Base-by-base conservation (phyloP, 2,329 filamentous ascomycete genomes). In the Escovopsis sp. region DNA sequence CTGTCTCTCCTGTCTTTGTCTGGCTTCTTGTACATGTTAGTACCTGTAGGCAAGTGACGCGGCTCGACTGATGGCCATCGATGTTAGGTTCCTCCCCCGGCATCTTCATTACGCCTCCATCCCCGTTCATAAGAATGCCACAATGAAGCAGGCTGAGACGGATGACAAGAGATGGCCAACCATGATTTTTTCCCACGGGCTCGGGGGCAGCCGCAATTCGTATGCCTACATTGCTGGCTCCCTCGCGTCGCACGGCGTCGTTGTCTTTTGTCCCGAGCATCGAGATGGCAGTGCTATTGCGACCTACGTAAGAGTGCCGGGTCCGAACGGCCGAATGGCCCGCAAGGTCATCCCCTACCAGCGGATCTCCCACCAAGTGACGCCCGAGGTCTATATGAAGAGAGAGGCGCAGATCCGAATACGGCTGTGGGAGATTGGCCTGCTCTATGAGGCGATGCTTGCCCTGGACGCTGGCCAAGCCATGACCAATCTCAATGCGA, bases 191-290 rank as follows among this genome's bases (percentile, higher is more conserved):
- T 91, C 84, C 2, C 86, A 94, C 55, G 86, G 86, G 1, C 68
- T 94, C 1, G 86, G 83, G 32, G 86, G 86, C 32, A 80, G 76
- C 45, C 73, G 84, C 49, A 91, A 91, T 53, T 77, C 84, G 10
- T 94, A 94, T 63, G 89, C 84, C n/a, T 81, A 88, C 53, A 64
- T 93, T 20, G 80, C 74, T 14, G 83, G 83, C 13, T 84, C 83
- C 0, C 63, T 94, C 25, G 83, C 86, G 5, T 86, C 82, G 15
- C 79, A 91, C 53, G 86, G 86, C 34, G 69, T 88, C 16, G 76
- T 91, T 7, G 84, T 93, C 2, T 65, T 89, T 41, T 86, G 84
- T 43, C 77, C 84, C 0, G 86, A 93, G 53, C 86, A 93, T 55
- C 73, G 86, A 36, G 86, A 94, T 53, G 84, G 84, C 40, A 88